Conservation (phyloP, 768 basidiomycete species). For the Tulasnella sp. region DNA sequence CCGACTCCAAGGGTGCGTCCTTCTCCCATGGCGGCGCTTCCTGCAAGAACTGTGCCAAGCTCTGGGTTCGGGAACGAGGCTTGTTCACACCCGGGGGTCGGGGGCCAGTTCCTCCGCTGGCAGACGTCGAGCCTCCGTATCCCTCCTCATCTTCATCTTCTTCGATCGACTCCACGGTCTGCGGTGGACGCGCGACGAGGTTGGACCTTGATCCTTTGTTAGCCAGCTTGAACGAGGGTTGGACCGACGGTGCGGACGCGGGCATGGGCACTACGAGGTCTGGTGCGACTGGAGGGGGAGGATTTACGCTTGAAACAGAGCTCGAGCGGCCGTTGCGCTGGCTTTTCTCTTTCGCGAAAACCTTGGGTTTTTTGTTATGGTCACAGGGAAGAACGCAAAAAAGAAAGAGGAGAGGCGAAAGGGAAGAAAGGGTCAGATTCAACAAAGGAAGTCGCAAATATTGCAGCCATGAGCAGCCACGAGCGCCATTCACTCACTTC, state of each 20-base stretch:
- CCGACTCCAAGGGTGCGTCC: not conserved
- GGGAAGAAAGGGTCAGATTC: conserved; percentile 12
- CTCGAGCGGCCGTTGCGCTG: conserved; percentile 25
- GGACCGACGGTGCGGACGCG: conserved; percentile 19
- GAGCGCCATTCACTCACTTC: conserved; percentile 62
- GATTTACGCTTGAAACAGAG: conserved; percentile 7
- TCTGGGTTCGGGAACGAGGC: conserved; percentile 26
- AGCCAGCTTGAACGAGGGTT: conserved; percentile 30
- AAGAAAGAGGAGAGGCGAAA: not conserved
- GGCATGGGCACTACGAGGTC: not conserved
- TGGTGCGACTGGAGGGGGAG: conserved; percentile 14
- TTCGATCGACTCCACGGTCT: conserved; percentile 28
- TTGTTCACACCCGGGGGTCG: conserved; percentile 4
- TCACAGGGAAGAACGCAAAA: not conserved
- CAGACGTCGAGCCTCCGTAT: not conserved
- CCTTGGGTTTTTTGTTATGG: conserved; percentile 15
- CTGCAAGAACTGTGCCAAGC: conserved; percentile 27
- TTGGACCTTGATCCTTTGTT: conserved; percentile 27
- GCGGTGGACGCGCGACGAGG: conserved; percentile 23
- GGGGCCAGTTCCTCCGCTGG: not conserved
- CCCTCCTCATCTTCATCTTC: conserved; percentile 30
- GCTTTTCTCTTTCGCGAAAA: conserved; percentile 36
- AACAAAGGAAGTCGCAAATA: not conserved
- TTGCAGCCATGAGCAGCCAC: not conserved
- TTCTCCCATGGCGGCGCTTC: conserved; percentile 26